Evolutionary conservation across 176 grass and related monocot genomes (phyloP).

Genomic region (Hyparrhenia diplandra): DNA sequence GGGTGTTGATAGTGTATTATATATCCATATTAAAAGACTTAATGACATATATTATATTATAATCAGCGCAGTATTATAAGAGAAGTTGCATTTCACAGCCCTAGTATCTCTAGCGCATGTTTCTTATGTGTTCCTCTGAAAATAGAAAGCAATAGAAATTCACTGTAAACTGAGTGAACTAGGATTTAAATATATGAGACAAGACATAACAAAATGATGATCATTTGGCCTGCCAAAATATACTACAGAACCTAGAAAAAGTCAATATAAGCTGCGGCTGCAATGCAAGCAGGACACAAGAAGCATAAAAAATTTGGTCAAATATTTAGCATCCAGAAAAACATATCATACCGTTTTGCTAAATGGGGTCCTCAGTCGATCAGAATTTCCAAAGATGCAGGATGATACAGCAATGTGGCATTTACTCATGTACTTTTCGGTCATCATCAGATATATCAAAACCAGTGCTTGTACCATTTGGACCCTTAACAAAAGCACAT

Average conservation of each 20-base stretch:
- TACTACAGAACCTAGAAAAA: background rate
- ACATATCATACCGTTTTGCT: constrained; percentile 73
- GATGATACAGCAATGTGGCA: constrained; percentile 97
- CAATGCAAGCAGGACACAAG: background rate
- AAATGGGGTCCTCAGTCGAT: constrained; percentile 93
- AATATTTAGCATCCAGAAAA: background rate
- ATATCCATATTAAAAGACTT: background rate
- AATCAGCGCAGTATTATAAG: background rate
- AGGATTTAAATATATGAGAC: background rate
- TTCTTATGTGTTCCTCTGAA: background rate
- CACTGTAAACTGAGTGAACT: background rate
- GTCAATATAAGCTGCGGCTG: background rate
- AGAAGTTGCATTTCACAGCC: background rate
- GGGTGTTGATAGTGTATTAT: background rate
- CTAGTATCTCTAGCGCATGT: background rate
- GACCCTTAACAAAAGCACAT: constrained; percentile 93
- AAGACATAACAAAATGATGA: background rate
- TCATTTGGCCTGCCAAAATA: background rate
- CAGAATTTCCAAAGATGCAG: constrained; percentile 98
- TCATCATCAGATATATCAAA: constrained; percentile 90
- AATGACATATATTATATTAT: background rate
- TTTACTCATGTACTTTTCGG: constrained; percentile 79
- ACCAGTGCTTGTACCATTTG: constrained; percentile 69
- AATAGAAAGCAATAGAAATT: background rate
- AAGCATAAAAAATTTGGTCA: constrained; percentile 19